Percentiles rank a stretch among this genome's conserved stretches.
Conservation (phyloP, 2,329 filamentous ascomycete genomes). For the Cladosporium cucumerinum region DNA sequence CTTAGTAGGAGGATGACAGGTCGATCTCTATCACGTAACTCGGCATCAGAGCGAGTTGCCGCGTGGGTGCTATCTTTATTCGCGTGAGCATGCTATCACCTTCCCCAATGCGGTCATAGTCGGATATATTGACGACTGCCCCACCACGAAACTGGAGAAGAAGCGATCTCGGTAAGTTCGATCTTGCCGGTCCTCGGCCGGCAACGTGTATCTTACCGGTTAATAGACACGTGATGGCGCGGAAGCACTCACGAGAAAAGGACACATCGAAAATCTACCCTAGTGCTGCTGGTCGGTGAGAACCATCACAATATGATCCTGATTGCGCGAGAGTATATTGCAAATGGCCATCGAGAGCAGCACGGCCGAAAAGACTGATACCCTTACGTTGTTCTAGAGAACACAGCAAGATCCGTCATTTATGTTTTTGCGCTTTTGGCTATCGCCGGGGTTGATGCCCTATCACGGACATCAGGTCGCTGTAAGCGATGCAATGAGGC, state of each 20-base stretch:
- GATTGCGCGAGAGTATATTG: no score
- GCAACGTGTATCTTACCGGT: not conserved
- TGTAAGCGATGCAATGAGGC: not conserved
- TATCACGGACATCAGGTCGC: not conserved
- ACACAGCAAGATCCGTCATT: no score
- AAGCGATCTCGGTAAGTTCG: not conserved
- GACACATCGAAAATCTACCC: no score
- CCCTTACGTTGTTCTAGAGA: no score
- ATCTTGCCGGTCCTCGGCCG: not conserved
- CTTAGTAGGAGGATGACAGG: not conserved
- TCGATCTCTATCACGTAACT: not conserved
- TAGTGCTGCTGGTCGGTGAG: no score
- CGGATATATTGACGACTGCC: not conserved
- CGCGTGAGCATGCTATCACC: not conserved
- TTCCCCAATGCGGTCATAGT: constrained; percentile 14
- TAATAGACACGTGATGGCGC: not conserved
- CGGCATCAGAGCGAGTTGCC: constrained; percentile 1
- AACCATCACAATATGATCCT: no score
- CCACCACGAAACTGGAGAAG: not conserved
- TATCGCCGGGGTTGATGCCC: no score
- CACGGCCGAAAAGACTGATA: no score
- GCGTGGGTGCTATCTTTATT: constrained; percentile 1
- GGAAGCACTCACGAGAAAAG: no score
- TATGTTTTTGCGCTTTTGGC: no score
- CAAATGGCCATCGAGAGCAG: no score